Percentiles rank a stretch among this genome's conserved stretches.
Evolutionary conservation across 768 basidiomycete genomes (phyloP).

Genomic region (Rhodotorula sphaerocarpa): DNA sequence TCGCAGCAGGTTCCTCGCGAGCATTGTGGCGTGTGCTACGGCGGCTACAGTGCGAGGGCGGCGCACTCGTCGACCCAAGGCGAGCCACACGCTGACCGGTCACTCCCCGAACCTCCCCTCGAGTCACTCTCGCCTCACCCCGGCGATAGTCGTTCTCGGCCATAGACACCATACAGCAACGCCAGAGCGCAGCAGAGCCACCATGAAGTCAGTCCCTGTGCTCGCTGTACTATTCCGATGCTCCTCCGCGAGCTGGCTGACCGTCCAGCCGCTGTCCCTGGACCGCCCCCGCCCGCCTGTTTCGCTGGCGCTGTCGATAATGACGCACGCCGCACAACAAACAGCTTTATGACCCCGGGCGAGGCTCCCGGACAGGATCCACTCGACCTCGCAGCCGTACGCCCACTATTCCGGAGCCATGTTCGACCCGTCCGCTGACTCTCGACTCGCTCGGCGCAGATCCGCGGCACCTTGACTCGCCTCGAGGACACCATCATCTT

Average conservation of each 20-base stretch:
- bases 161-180: too few relatives aligned
- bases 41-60: background rate
- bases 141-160: too few relatives aligned
- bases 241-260: too few relatives aligned
- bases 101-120: background rate
- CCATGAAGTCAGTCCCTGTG: constrained; percentile 13
- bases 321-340: too few relatives aligned
- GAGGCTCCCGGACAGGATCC: constrained; percentile 5
- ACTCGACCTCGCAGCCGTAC: constrained; percentile 29
- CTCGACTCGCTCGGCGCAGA: constrained; percentile 52
- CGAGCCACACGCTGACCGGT: too few relatives aligned
- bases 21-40: background rate
- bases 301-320: too few relatives aligned
- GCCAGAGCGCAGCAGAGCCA: background rate
- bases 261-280: too few relatives aligned
- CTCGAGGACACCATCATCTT: constrained; percentile 99
- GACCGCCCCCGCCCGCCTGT: too few relatives aligned
- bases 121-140: too few relatives aligned
- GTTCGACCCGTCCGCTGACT: constrained; percentile 43
- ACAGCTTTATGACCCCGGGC: constrained; percentile 22
- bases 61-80: too few relatives aligned
- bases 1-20: constrained; percentile 7
- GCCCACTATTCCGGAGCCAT: too few relatives aligned
- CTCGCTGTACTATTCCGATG: too few relatives aligned
- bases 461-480: constrained; percentile 73